phyloP scores from a whole-genome alignment of 768 basidiomycete genomes.

The Pleurotus tuber-regium region DNA sequence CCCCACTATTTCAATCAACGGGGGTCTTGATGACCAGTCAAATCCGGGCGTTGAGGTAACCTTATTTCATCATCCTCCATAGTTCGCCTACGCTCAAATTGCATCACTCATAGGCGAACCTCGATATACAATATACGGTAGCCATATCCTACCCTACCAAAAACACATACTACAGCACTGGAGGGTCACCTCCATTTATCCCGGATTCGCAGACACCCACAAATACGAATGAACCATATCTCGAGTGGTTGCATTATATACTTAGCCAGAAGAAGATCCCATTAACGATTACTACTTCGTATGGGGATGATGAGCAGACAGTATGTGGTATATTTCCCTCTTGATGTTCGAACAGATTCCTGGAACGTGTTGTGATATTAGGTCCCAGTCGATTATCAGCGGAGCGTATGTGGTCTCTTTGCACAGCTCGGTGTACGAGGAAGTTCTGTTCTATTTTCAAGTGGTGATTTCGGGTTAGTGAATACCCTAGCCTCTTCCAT shows the following conservation, averaged over 20 bases:
- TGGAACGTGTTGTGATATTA: constrained; percentile 13
- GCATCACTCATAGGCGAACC: constrained; percentile 40
- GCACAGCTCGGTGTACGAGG: constrained; percentile 51
- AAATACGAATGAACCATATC: constrained; percentile 42
- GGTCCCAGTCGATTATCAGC: constrained; percentile 44
- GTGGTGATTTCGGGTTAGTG: constrained; percentile 45
- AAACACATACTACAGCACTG: constrained; percentile 43
- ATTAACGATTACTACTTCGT: constrained; percentile 49
- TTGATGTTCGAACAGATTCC: background rate
- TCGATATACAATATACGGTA: constrained; percentile 48
- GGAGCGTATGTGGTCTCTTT: constrained; percentile 46
- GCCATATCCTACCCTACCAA: constrained; percentile 42
- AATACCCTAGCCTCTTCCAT: background rate
- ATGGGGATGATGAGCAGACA: constrained; percentile 55
- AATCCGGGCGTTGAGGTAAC: constrained; percentile 29
- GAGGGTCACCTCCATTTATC: constrained; percentile 44
- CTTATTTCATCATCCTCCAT: too few relatives aligned
- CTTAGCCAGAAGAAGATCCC: constrained; percentile 34
- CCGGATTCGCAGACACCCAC: constrained; percentile 32
- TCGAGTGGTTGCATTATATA: constrained; percentile 45
- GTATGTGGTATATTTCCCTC: constrained; percentile 20
- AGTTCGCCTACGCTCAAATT: too few relatives aligned
- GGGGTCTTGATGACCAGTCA: constrained; percentile 36
- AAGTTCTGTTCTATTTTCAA: constrained; percentile 44
- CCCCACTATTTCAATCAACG: constrained; percentile 29